Evolutionary conservation across 352 stramenopile genomes (phyloP), one percentile per base, ranked within the genome.

Genomic region (Aphanomyces cochlioides): DNA sequence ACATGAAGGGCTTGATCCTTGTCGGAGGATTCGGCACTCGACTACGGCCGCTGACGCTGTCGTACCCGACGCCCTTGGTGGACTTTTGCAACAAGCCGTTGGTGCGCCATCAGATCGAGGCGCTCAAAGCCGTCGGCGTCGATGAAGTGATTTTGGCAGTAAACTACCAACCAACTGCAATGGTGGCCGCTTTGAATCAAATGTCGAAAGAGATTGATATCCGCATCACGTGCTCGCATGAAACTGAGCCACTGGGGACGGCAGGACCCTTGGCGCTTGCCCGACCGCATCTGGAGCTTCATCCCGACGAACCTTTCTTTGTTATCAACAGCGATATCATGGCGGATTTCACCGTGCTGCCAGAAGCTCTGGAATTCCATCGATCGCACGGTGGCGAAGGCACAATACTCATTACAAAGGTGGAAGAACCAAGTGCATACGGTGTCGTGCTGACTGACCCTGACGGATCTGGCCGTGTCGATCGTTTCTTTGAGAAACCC

Each of bases 81-180:
- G 89, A 96, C 73, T 96, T 96, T 77, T 94, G 86, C 78, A 96
- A 96, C 79, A 96, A 95, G 61, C 87, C 89, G 8, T 92, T 96
- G 69, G 84, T 96, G 12, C 56, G 91, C 74, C 88, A 96, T 73
- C 89, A 96, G 77, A 92, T 96, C 48, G 84, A 95, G 74, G 89
- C 88, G 60, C 85, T 96, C 45, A 85, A 92, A 17, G 82, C 75
- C 66, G 87, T 96, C 37, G 89, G 89, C 43, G 89, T 96, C 69
- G 93, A 84, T 5, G 86, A 96, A 73, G 89, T 96, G 28, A 90
- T 96, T 50, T 67, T 96, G 28, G 89, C 89, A 8, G 81, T 95
- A n/a, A 95, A 93, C 72, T 96, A 96, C 73, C 86, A 95, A 79
- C 88, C 88, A 8, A 83, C 95, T 66, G 87, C 92, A 63, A 96